These are phyloP conservation scores for Pseudogymnoascus destructans DNA, from an alignment of 2,329 filamentous ascomycete species.

Conservation along the genomic window DNA sequence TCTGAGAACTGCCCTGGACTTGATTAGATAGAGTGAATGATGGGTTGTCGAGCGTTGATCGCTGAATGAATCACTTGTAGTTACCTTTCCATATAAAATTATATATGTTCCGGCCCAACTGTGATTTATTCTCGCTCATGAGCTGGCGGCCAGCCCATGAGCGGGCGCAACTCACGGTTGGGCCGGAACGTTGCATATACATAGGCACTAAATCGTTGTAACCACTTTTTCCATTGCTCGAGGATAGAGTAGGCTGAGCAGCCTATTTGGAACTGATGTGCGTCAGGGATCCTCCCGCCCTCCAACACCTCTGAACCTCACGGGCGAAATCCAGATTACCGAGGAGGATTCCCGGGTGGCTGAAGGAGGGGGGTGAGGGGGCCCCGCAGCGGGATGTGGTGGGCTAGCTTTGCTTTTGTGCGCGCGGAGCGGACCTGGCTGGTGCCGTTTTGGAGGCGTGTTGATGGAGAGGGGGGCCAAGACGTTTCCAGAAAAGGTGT, in stretches of 20 bases:
- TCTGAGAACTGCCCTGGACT: slow-evolving; percentile 43
- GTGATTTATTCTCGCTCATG: no score
- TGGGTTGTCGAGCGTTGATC: not conserved
- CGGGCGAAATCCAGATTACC: no score
- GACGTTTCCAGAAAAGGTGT: not conserved
- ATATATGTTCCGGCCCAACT: no score
- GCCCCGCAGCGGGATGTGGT: no score
- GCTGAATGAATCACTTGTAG: not conserved
- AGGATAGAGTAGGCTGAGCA: not conserved
- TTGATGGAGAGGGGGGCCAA: not conserved
- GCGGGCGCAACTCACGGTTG: no score
- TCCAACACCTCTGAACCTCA: not conserved
- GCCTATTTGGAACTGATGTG: not conserved
- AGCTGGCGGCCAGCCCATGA: no score
- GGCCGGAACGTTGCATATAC: no score
- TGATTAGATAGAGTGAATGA: slow-evolving; percentile 25
- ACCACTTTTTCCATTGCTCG: not conserved
- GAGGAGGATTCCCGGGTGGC: no score
- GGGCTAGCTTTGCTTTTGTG: no score
- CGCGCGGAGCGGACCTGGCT: no score
- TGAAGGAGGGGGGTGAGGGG: no score
- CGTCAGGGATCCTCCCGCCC: not conserved
- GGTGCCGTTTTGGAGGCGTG: no score
- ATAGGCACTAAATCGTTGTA: not conserved
- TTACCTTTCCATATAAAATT: not conserved